Evolutionary conservation across 2,329 filamentous ascomycete genomes (phyloP), one percentile per base, ranked within the genome.

Genomic region (Aureobasidium sp.): DNA sequence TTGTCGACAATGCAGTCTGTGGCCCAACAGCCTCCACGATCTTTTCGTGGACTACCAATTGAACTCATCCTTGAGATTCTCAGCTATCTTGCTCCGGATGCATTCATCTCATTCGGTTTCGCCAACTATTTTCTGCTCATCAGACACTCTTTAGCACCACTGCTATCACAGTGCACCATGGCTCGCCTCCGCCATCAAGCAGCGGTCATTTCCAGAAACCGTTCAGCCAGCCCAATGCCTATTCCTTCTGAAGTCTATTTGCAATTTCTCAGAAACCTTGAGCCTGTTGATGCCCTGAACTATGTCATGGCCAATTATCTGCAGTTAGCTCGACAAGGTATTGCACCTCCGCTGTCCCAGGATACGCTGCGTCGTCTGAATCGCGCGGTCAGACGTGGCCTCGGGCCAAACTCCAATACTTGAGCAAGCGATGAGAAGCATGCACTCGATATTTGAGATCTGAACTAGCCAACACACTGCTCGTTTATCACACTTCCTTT

Each of bases 41-140:
- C 70, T 1, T 75, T 80, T 52, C 74, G 76, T 62, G 62, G 66
- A 17, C 73, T 81, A 6, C 79, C 79, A 2, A 69, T 74, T 2
- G 79, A 82, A 67, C 72, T 81, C 2, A 70, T 81, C 20, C 70
- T 80, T 23, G 72, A 75, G 46, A 78, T 82, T 17, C 72, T 79
- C 62, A 67, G 75, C 20, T 71, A 72, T 23, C 70, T 80, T 5
- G 68, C 72, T 27, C 69, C 74, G 5, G 70, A 74, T 9, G 70
- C 76, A 7, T 77, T 77, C 61, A 73, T 80, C 67, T 76, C 74
- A 37, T 75, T 81, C 55, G 76, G 76, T 2, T 73, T 81, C 37
- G 78, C 77, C 52, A 73, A 76, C 46, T 80, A 80, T 64, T 75
- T 75, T 5, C 70, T 76, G 3, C 70, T 81, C 7, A 71, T 72